Conservation (phyloP, 176 grass and related monocot genomes). For the Tuctoria greenei region DNA sequence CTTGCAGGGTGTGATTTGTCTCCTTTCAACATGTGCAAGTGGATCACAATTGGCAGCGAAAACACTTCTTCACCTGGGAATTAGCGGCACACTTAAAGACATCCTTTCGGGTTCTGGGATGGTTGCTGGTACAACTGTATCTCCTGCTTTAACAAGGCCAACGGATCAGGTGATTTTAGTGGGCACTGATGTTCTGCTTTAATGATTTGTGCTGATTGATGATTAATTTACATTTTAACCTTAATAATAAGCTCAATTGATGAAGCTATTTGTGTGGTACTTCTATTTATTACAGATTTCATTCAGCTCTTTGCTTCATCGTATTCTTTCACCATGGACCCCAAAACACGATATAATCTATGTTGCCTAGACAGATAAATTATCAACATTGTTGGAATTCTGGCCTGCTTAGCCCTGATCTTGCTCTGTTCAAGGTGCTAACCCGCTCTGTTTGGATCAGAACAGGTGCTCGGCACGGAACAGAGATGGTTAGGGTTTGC, state of each 20-base stretch:
- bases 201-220: constrained; percentile 13
- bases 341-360: not conserved
- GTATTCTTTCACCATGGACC: not conserved
- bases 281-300: constrained; percentile 26
- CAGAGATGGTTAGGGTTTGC: too few species aligned
- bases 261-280: not conserved
- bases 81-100: constrained; percentile 85
- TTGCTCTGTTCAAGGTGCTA: too few species aligned
- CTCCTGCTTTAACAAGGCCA: constrained; percentile 70
- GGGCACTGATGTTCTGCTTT: not conserved
- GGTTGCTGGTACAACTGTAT: constrained; percentile 59
- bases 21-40: constrained; percentile 75
- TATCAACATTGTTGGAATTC: too few species aligned
- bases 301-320: not conserved
- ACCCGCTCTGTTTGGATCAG: too few species aligned
- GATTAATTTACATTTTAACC: not conserved
- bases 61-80: constrained; percentile 82
- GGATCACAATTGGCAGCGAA: constrained; percentile 75
- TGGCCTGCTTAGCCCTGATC: too few species aligned
- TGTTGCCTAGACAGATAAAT: not conserved
- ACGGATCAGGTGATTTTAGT: constrained; percentile 64
- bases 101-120: constrained; percentile 79
- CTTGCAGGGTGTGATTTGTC: constrained; percentile 74
- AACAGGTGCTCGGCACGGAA: too few species aligned
- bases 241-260: constrained; percentile 6